These are phyloP conservation scores for Rosa persica DNA, from an alignment of 306 rosid species.

Conservation along the genomic window DNA sequence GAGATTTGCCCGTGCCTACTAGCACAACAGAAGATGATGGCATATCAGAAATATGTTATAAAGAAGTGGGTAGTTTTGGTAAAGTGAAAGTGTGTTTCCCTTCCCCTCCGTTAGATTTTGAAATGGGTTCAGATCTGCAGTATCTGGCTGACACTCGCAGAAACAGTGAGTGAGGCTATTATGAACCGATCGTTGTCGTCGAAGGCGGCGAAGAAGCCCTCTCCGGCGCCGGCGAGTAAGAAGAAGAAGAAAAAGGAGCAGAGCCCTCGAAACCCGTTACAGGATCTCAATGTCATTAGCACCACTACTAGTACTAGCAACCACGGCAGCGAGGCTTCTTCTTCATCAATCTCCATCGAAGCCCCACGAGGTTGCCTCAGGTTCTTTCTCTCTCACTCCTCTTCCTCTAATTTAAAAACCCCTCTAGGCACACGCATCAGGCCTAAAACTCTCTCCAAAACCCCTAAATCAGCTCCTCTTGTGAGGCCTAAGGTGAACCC, in stretches of 20 bases:
- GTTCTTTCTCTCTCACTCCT: conserved; percentile 53
- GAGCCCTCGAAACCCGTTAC: conserved; percentile 50
- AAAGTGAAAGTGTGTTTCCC: not conserved
- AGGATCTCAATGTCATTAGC: conserved; percentile 45
- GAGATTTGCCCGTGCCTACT: not conserved
- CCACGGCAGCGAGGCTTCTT: conserved; percentile 50
- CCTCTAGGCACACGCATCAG: conserved; percentile 23
- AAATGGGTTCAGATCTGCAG: conserved; percentile 24
- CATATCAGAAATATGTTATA: not conserved
- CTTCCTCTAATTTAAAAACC: conserved; percentile 48
- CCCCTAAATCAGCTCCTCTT: conserved; percentile 50
- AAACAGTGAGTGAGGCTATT: conserved; percentile 27
- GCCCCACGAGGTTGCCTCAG: conserved; percentile 73
- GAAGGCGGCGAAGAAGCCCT: conserved; percentile 40
- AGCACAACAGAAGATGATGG: not conserved
- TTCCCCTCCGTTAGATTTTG: not conserved
- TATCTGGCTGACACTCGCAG: not conserved
- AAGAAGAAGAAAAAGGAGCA: conserved; percentile 29
- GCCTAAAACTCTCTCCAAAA: conserved; percentile 34
- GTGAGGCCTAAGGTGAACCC: conserved; percentile 40
- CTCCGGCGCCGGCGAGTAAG: conserved; percentile 32
- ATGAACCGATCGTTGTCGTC: conserved; percentile 58
- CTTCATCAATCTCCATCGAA: conserved; percentile 41
- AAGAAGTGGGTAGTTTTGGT: not conserved
- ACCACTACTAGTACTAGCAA: conserved; percentile 42